phyloP scores from a whole-genome alignment of 148 eudicot genomes.

The Fagopyrum homotropicum region DNA sequence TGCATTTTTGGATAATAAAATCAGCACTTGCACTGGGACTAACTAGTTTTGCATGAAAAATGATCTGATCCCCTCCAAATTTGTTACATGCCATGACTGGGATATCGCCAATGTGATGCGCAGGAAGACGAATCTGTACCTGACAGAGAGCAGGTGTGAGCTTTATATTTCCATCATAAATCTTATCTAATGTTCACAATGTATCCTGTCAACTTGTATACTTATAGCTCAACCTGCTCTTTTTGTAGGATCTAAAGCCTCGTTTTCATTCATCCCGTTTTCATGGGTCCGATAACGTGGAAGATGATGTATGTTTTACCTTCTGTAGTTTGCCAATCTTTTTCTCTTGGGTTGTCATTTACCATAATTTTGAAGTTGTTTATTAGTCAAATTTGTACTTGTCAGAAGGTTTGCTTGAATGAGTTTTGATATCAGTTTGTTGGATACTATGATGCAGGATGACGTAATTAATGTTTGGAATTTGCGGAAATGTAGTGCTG shows the following conservation, averaged over 20 bases:
- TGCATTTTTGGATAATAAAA: too few relatives aligned
- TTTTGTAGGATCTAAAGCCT: constrained; percentile 83
- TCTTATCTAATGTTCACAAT: not conserved
- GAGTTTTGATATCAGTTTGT: not conserved
- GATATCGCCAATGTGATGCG: constrained; percentile 16
- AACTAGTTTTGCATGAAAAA: too few relatives aligned
- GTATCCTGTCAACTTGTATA: not conserved
- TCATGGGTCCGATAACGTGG: constrained; percentile 84
- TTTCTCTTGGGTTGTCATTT: not conserved
- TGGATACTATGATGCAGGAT: constrained; percentile 41
- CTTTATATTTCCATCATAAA: not conserved
- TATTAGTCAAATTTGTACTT: not conserved
- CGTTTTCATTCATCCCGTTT: constrained; percentile 95
- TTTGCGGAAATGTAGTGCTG: constrained; percentile 94
- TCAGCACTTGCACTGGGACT: too few relatives aligned
- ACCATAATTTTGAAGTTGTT: not conserved
- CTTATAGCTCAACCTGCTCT: not conserved
- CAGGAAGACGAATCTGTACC: constrained; percentile 94
- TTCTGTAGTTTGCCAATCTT: not conserved
- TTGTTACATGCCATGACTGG: not conserved
- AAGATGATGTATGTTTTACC: constrained; percentile 75
- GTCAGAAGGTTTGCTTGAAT: not conserved
- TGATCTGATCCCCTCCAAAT: not conserved
- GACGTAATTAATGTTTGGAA: constrained; percentile 93
- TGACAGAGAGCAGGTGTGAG: constrained; percentile 80